Base-by-base conservation (phyloP, 306 rosid genomes). In the Dalbergia cochinchinensis region DNA sequence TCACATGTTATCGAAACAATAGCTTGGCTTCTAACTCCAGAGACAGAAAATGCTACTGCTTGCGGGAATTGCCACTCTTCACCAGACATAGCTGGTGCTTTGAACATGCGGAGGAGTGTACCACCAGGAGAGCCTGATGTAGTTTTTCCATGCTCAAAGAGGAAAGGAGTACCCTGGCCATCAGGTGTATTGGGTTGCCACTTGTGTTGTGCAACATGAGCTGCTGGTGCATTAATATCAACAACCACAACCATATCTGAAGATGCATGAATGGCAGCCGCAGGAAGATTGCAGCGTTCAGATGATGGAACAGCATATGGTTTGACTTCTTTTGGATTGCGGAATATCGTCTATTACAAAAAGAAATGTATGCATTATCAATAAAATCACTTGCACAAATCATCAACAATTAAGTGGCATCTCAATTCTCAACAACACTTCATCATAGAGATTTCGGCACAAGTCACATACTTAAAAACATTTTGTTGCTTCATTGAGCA, bases 101-200 rank as follows among this genome's bases (percentile, higher is more conserved):
- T 96, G 70, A 96, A 96, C 93, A 96, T 93, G 50, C 99, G 97
- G 89, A 91, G 83, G 67, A 96, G 79, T 65, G 98, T 71, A 83
- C 99, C 98, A 76, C 99, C 83, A 66, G 92, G 66, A 67, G 97
- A 81, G 82, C 89, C 87, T 67, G 82, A 61, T 57, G 90, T 80
- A 67, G 85, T 72, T 84, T 88, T 96, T 77, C 97, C 97, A 79
- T 91, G 98, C 77, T 96, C 92, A 83, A 96, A 96, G 76, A 96
- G 97, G 87, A 95, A 96, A 68, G 99, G 99, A 85, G 94, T 81
- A 67, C 99, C 99, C 81, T 96, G 94, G 71, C 99, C 99, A 73
- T 96, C 96, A 70, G 99, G 98, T 15, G 99, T 93, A 85, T 96
- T 93, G 62, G 99, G 97, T 83, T 96, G 99, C 97, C 99, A 96